These are phyloP conservation scores for Populus deltoides DNA, from an alignment of 345 rosid species.

Conservation along the genomic window DNA sequence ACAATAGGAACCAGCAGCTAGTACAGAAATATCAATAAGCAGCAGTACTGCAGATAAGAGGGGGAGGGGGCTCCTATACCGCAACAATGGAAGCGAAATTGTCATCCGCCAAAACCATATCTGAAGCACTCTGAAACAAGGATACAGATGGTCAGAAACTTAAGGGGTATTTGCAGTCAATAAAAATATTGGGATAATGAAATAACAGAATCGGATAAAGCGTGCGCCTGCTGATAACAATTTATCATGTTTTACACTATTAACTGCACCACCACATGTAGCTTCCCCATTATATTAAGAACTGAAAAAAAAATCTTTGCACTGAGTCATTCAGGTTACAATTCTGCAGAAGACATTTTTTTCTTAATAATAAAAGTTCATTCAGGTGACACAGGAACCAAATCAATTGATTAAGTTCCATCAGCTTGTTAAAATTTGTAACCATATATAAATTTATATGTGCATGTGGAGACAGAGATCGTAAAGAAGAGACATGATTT, in stretches of 20 bases:
- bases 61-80: constrained; percentile 43
- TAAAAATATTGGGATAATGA: neutral
- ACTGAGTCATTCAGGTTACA: neutral
- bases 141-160: constrained; percentile 8
- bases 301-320: neutral
- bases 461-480: neutral
- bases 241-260: neutral
- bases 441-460: neutral
- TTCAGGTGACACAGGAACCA: too few relatives aligned
- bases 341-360: neutral
- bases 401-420: neutral
- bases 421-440: neutral
- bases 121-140: constrained; percentile 88
- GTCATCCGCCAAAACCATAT: constrained; percentile 99
- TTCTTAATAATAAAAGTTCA: too few relatives aligned
- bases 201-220: neutral
- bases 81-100: constrained; percentile 97
- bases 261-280: neutral
- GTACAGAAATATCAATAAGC: constrained; percentile 5
- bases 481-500: neutral
- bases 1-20: neutral
- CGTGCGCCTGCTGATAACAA: neutral
- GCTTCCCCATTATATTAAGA: neutral
- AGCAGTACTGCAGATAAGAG: constrained; percentile 1
- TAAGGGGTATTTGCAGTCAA: neutral